Evolutionary conservation across 331 rosid species (phyloP), one percentile per base, ranked within the genome.

Genomic region (Erythrophleum ivorense): DNA sequence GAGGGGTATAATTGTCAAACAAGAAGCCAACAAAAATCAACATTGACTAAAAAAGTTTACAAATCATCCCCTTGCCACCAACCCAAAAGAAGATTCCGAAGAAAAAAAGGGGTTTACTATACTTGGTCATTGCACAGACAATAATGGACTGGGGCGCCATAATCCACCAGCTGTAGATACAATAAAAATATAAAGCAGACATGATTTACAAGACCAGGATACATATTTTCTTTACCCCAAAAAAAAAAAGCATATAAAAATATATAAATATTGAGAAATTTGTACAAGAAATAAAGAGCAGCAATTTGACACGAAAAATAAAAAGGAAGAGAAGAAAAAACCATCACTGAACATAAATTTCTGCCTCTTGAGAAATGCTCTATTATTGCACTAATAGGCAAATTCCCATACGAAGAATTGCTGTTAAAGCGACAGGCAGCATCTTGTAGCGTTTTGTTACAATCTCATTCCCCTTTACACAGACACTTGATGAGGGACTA

Each of bases 201-300:
- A 63, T 81, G 70, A 88, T 84, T 79, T 88, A 86, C 78, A 88
- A 66, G 45, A 63, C 50, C 40, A 80, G 58, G 52, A 68, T 50
- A 60, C 48, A 57, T 69, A 33, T 14, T 63, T 31, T 31, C 69
- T 63, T 31, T 63, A 31, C 43, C 43, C 43, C 13, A 33, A n/a
- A 63, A 63, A 33, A 33, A 66, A 14, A 49, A 84, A 75, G 54
- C 84, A 75, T 54, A 60, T 76, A 79, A 66, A 73, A 63, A n/a
- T n/a, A 81, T 54, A 65, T 36, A 82, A 81, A 66, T 71, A 77
- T 46, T 19, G 83, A 84, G 71, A 64, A 50, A 64, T 82, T 63
- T 87, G 86, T 84, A 88, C 88, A 85, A 65, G 82, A 78, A 82
- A 64, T 76, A 71, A 82, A 79, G 74, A 75, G 70, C 45, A 63